Conservation (phyloP, 2,329 filamentous ascomycete genomes). For the Leptographium wingfieldii region DNA sequence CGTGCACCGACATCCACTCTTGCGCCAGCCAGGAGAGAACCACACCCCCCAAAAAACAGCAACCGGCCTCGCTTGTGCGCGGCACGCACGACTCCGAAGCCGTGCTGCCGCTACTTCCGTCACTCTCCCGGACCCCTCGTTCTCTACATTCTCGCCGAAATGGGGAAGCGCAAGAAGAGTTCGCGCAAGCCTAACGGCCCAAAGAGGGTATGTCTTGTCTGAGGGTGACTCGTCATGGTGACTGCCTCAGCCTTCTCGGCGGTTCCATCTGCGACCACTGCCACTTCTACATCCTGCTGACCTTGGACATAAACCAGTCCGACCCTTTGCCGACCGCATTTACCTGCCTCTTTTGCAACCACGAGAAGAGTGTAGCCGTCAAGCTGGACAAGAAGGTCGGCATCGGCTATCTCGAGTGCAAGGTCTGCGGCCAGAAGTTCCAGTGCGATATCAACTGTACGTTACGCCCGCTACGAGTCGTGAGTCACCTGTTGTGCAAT, state of each 20-base stretch:
- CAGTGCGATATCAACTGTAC: conserved; percentile 87
- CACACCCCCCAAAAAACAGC: not conserved
- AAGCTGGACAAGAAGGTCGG: conserved; percentile 90
- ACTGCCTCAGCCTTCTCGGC: not conserved
- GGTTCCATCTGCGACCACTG: not conserved
- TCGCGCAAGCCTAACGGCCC: conserved; percentile 69
- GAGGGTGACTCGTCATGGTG: not conserved
- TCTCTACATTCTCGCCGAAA: conserved; percentile 11
- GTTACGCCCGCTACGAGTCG: conserved; percentile 16
- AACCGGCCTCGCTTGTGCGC: not conserved
- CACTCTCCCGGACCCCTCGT: not conserved
- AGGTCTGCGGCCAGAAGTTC: conserved; percentile 86
- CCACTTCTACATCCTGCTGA: not conserved
- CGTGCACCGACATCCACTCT: not conserved
- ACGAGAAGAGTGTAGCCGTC: conserved; percentile 82
- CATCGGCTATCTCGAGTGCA: conserved; percentile 75
- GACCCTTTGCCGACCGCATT: conserved; percentile 73
- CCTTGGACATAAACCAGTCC: conserved; percentile 28
- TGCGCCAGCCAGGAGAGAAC: not conserved
- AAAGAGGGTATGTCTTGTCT: conserved; percentile 52
- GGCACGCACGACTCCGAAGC: not conserved
- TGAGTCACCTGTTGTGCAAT: not conserved
- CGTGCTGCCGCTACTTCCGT: not conserved
- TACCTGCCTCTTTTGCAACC: conserved; percentile 95
- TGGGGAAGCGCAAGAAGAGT: conserved; percentile 95